Conservation (phyloP, 768 basidiomycete species). For the Hericium alpestre region DNA sequence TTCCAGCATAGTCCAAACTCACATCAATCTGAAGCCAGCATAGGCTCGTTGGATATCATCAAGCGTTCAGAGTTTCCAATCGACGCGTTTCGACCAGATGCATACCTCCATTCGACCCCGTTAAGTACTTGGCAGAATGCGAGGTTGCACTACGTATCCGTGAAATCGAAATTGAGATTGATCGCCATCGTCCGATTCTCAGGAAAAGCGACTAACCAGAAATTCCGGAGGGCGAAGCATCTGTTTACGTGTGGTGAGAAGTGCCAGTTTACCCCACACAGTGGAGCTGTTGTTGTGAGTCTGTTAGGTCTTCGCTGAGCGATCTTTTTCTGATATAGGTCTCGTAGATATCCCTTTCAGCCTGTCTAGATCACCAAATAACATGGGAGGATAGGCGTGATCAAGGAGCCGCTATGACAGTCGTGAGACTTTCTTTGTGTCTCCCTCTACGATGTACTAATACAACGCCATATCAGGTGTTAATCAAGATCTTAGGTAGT, state of each 20-base stretch:
- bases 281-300: slow-evolving; percentile 4
- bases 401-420: slow-evolving; percentile 7
- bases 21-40: not conserved
- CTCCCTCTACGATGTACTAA: no score
- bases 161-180: not conserved
- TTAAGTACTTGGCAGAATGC: not conserved
- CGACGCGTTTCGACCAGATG: not conserved
- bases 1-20: not conserved
- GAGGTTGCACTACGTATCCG: not conserved
- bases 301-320: not conserved
- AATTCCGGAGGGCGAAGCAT: not conserved
- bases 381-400: slow-evolving; percentile 5
- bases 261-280: not conserved
- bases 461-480: no score
- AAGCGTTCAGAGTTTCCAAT: not conserved
- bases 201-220: not conserved
- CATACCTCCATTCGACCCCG: not conserved
- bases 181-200: not conserved
- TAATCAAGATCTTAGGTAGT: no score
- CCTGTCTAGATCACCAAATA: slow-evolving; percentile 1
- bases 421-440: not conserved
- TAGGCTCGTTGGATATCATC: not conserved
- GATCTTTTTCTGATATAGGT: not conserved
- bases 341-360: slow-evolving; percentile 4
- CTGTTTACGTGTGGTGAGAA: not conserved